Evolutionary conservation across 2,329 filamentous ascomycete species (phyloP).

Genomic region (Acrocalymma vagum): DNA sequence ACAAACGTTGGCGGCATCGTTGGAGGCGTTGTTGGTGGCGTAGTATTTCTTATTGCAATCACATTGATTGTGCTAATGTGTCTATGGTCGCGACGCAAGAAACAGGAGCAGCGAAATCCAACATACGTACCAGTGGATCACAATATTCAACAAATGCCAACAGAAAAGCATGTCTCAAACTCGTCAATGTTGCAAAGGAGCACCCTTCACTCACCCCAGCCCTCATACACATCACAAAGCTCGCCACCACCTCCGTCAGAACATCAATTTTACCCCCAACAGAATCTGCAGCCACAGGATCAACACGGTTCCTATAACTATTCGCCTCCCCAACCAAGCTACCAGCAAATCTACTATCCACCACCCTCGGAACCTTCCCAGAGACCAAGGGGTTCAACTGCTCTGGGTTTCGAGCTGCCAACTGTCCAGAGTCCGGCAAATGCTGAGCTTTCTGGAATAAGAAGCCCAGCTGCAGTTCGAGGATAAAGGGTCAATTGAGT

Average conservation of each 20-base stretch:
- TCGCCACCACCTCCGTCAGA: conserved; percentile 11
- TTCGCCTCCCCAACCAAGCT: background rate
- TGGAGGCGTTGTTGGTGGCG: conserved; percentile 46
- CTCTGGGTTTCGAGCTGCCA: conserved; percentile 10
- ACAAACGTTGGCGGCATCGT: conserved; percentile 38
- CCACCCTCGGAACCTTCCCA: conserved; percentile 3
- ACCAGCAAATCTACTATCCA: conserved; percentile 13
- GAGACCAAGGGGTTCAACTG: background rate
- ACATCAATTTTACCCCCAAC: conserved; percentile 3
- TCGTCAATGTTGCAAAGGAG: conserved; percentile 12
- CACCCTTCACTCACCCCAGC: conserved; percentile 16
- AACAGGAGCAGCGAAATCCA: conserved; percentile 9
- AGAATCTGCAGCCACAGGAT: conserved; percentile 6
- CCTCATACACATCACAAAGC: conserved; percentile 17
- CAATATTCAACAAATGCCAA: conserved; percentile 2
- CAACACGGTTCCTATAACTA: conserved; percentile 1
- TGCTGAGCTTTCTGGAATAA: conserved; percentile 10
- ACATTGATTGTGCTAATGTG: conserved; percentile 29
- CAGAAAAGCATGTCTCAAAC: conserved; percentile 3
- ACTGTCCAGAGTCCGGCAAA: conserved; percentile 2
- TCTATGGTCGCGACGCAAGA: conserved; percentile 26
- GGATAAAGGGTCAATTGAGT: too few relatives aligned
- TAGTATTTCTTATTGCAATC: conserved; percentile 27
- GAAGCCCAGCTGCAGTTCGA: conserved; percentile 2
- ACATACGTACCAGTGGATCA: too few relatives aligned